phyloP scores from a whole-genome alignment of 2,329 filamentous ascomycete species.

The Ophiosphaerella herpotricha region DNA sequence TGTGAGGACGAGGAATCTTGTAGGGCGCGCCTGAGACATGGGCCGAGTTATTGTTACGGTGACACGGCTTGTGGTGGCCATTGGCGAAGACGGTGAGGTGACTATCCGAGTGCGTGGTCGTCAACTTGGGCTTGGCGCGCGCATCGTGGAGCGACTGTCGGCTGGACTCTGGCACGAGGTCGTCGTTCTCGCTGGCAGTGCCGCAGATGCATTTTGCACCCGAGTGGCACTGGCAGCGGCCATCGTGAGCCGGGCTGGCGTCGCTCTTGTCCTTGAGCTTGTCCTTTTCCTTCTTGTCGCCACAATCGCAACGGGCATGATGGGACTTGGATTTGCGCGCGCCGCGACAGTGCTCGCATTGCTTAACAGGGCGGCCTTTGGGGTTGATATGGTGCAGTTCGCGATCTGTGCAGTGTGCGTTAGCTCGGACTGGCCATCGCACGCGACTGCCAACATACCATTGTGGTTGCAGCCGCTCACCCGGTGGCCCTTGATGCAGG shows the following conservation, averaged over 20 bases:
- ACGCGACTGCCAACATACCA: conserved; percentile 61
- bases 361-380: conserved; percentile 94
- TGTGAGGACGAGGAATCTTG: conserved; percentile 58
- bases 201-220: conserved; percentile 65
- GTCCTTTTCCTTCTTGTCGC: conserved; percentile 77
- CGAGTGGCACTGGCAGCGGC: conserved; percentile 59
- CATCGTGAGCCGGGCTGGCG: conserved; percentile 43
- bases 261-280: conserved; percentile 54
- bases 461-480: conserved; percentile 98
- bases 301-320: conserved; percentile 96
- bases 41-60: conserved; percentile 67
- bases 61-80: conserved; percentile 67
- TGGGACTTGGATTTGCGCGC: conserved; percentile 95
- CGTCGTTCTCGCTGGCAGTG: conserved; percentile 59
- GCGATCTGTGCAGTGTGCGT: conserved; percentile 66
- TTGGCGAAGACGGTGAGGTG: conserved; percentile 65
- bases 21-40: conserved; percentile 67
- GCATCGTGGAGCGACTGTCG: conserved; percentile 50
- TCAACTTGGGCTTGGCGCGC: conserved; percentile 61
- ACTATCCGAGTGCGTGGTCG: conserved; percentile 62
- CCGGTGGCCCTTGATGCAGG: conserved; percentile 96
- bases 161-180: conserved; percentile 51
- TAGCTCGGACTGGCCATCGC: conserved; percentile 30
- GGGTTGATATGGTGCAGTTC: conserved; percentile 94
- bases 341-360: conserved; percentile 95